A percentile compares a stretch with the other conserved stretches of the same genome.
These are phyloP conservation scores for Ploettnerulaceae sp. DNA, from an alignment of 2,329 filamentous ascomycete genomes.

Conservation along the genomic window DNA sequence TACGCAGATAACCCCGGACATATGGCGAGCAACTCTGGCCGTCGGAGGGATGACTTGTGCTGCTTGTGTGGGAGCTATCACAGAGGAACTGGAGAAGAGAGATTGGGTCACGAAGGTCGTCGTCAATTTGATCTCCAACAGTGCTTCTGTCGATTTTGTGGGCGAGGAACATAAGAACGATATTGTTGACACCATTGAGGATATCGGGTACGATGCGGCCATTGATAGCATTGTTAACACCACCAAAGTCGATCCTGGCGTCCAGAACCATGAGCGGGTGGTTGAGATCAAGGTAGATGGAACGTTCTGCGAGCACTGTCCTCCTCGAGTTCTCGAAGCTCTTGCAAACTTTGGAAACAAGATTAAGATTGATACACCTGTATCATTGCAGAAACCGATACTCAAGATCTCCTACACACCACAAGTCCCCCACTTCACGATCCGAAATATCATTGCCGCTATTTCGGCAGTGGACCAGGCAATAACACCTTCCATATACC, in stretches of 20 bases:
- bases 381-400: slow-evolving; percentile 59
- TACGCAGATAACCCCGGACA: slow-evolving; percentile 24
- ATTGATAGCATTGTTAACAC: slow-evolving; percentile 44
- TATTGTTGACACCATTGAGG: slow-evolving; percentile 47
- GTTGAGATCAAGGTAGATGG: slow-evolving; percentile 64
- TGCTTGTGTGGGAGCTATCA: slow-evolving; percentile 47
- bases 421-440: slow-evolving; percentile 61
- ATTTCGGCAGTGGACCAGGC: slow-evolving; percentile 62
- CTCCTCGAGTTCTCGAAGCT: slow-evolving; percentile 50
- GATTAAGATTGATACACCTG: slow-evolving; percentile 46
- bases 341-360: slow-evolving; percentile 47
- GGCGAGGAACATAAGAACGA: slow-evolving; percentile 41
- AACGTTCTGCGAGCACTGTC: slow-evolving; percentile 71
- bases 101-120: slow-evolving; percentile 44
- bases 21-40: slow-evolving; percentile 46
- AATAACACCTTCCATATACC: slow-evolving; percentile 67
- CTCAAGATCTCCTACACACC: slow-evolving; percentile 69
- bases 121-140: slow-evolving; percentile 50
- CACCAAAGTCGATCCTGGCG: slow-evolving; percentile 12
- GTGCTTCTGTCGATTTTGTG: slow-evolving; percentile 43
- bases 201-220: slow-evolving; percentile 61
- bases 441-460: slow-evolving; percentile 65
- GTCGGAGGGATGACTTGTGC: slow-evolving; percentile 55
- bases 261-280: slow-evolving; percentile 38
- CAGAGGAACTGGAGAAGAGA: slow-evolving; percentile 42